phyloP scores from a whole-genome alignment of 2,329 filamentous ascomycete species.

The Graphilbum ipis-grandicollis region DNA sequence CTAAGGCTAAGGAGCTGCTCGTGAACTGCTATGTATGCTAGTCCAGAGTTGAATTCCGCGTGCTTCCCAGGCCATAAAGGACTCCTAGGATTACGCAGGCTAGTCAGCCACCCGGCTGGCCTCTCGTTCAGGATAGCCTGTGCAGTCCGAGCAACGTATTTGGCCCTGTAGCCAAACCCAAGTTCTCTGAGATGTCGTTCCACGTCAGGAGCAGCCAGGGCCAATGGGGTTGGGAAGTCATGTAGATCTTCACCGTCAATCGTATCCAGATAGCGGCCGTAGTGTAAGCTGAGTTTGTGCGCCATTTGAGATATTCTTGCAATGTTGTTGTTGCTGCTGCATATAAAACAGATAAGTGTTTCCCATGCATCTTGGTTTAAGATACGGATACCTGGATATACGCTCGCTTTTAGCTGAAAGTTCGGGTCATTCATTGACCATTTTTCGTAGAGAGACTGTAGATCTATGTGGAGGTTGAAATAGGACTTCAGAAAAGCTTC shows the following conservation, averaged over 20 bases:
- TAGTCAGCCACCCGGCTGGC: slow-evolving; percentile 58
- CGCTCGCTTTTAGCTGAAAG: slow-evolving; percentile 71
- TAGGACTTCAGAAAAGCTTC: slow-evolving; percentile 64
- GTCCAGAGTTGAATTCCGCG: too few relatives aligned
- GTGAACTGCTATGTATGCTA: slow-evolving; percentile 61
- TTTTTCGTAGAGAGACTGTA: slow-evolving; percentile 60
- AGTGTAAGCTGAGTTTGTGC: slow-evolving; percentile 75
- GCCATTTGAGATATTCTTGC: slow-evolving; percentile 90
- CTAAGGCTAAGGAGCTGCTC: slow-evolving; percentile 61
- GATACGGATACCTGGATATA: slow-evolving; percentile 83
- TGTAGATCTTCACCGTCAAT: slow-evolving; percentile 59
- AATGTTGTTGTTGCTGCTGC: slow-evolving; percentile 98
- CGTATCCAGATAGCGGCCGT: slow-evolving; percentile 59
- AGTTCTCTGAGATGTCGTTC: slow-evolving; percentile 65
- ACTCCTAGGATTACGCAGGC: slow-evolving; percentile 59
- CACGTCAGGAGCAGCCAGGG: slow-evolving; percentile 56
- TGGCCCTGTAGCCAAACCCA: slow-evolving; percentile 88
- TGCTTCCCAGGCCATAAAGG: slow-evolving; percentile 27
- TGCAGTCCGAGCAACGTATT: slow-evolving; percentile 80
- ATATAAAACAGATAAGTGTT: slow-evolving; percentile 83
- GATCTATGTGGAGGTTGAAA: slow-evolving; percentile 67
- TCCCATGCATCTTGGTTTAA: slow-evolving; percentile 94
- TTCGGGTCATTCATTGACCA: slow-evolving; percentile 79
- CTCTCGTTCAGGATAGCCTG: slow-evolving; percentile 50
- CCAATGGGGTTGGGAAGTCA: slow-evolving; percentile 54